Base-by-base conservation (phyloP, 352 stramenopile genomes). In the Pythium pectinolyticum region DNA sequence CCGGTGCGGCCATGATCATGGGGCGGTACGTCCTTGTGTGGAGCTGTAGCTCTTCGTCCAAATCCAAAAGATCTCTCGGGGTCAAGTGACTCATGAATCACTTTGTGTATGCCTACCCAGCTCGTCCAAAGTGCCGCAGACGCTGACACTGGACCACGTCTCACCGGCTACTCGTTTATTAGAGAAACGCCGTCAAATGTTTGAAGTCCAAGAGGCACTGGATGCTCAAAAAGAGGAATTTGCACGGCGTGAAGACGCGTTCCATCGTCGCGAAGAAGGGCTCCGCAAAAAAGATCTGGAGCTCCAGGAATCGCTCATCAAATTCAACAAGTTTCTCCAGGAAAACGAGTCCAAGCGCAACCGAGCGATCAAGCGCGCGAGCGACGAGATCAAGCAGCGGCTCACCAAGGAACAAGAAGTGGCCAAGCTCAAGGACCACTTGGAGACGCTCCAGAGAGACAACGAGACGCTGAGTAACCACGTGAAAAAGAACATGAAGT, bases 271-370 rank as follows among this genome's bases (percentile, higher is more conserved):
- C 24, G 94, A 98, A 66, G 92, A 98, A 70, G 85, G 77, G 0
- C 76, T 98, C 20, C 82, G 92, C 31, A 94, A 96, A 62, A 98
- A 98, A 64, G 92, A 98, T 60, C 70, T 98, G 20, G 90, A 98
- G 68, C 74, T 98, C 45, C 92, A 98, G 67, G 91, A 98, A 51
- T 97, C 88, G 24, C 81, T 98, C 34, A 98, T 98, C 74, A 97
- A 98, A 70, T 98, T 98, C 76, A 98, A 98, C 79, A 98, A 98
- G 62, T 96, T 96, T 65, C 74, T 96, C 10, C 83, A 98, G 65
- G 92, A 98, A 54, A 98, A 98, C 70, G 94, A 98, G 66, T 96
- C 80, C 25, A 98, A 98, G 68, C 84, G 94, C 24, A 97, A 97
- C 60, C 88, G 94, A 0, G 94, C 94, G 12, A 84, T 97, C 43